Percentiles rank a stretch among this genome's conserved stretches.
These are phyloP conservation scores for Malassezia brasiliensis DNA, from an alignment of 1,284 basidiomycete genomes.

Conservation along the genomic window DNA sequence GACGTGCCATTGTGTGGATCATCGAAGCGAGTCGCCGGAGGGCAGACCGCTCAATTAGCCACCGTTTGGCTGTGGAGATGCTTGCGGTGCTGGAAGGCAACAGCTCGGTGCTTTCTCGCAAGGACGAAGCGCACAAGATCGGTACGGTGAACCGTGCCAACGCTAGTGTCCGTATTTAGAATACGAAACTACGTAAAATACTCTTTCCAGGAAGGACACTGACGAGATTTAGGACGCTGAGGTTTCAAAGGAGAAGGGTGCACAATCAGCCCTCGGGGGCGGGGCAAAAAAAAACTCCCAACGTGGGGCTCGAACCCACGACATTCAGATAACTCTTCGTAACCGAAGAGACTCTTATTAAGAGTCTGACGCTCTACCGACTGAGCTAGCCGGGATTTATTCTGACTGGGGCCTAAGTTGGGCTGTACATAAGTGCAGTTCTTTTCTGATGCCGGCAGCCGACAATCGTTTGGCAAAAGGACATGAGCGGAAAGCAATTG, in stretches of 20 bases:
- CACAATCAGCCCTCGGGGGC: too few species aligned
- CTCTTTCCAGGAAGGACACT: too few species aligned
- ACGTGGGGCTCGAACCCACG: constrained; percentile 47
- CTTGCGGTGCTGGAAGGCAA: constrained; percentile 48
- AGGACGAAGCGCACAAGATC: constrained; percentile 56
- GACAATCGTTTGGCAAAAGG: too few species aligned
- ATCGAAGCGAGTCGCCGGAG: constrained; percentile 49
- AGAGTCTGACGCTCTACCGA: constrained; percentile 49
- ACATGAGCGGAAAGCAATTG: too few species aligned
- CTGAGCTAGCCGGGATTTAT: constrained; percentile 48
- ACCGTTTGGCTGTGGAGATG: constrained; percentile 48
- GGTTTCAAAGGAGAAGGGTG: too few species aligned
- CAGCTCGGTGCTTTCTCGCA: constrained; percentile 44
- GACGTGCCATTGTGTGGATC: constrained; percentile 49
- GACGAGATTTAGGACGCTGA: too few species aligned
- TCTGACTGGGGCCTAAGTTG: too few species aligned
- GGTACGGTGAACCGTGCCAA: constrained; percentile 69
- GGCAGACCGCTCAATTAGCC: constrained; percentile 44
- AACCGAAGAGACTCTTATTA: constrained; percentile 21
- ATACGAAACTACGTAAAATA: too few species aligned
- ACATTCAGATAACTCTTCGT: constrained; percentile 37
- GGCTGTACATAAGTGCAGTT: too few species aligned
- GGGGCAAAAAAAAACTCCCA: constrained; percentile 37
- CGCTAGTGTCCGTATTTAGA: constrained; percentile 34
- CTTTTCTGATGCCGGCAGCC: too few species aligned